Percentiles rank a stretch among this genome's conserved stretches.
Conservation (phyloP, 2,329 filamentous ascomycete genomes). For the Nannizziopsis barbatae region DNA sequence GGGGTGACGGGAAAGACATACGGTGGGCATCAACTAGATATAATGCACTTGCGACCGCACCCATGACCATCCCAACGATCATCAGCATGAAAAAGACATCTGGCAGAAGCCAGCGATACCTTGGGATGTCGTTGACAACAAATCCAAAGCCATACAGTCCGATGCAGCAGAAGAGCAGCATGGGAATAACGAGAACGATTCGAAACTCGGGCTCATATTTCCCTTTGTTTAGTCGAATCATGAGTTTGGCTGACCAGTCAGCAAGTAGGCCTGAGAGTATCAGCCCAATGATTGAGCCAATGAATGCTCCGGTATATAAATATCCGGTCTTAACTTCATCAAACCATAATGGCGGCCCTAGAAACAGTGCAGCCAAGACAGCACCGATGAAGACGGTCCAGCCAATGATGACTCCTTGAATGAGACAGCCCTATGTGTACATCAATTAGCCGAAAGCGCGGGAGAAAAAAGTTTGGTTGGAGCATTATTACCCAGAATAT, state of each 20-base stretch:
- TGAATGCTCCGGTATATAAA: constrained; percentile 72
- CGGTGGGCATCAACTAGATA: constrained; percentile 92
- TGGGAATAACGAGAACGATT: constrained; percentile 69
- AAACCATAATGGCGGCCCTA: constrained; percentile 72
- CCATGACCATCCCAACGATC: constrained; percentile 83
- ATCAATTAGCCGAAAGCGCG: background rate
- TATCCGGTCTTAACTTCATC: constrained; percentile 72
- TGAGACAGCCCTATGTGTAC: constrained; percentile 46
- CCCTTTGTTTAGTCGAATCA: constrained; percentile 66
- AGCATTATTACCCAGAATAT: constrained; percentile 54
- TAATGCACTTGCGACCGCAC: constrained; percentile 70
- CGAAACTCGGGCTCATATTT: constrained; percentile 88
- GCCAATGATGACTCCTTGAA: constrained; percentile 82
- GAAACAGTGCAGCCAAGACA: constrained; percentile 68
- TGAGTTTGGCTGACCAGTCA: constrained; percentile 57
- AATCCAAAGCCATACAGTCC: constrained; percentile 79
- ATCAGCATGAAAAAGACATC: constrained; percentile 75
- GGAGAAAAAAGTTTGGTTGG: constrained; percentile 27
- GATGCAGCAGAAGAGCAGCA: constrained; percentile 63
- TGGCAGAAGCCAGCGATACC: constrained; percentile 61
- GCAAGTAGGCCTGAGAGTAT: constrained; percentile 60
- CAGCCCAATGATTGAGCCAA: constrained; percentile 72
- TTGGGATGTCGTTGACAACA: constrained; percentile 49
- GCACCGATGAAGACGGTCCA: constrained; percentile 93
- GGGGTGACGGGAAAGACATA: constrained; percentile 35